Base-by-base conservation (phyloP, 2,329 filamentous ascomycete species). In the Diaporthe caulivora region DNA sequence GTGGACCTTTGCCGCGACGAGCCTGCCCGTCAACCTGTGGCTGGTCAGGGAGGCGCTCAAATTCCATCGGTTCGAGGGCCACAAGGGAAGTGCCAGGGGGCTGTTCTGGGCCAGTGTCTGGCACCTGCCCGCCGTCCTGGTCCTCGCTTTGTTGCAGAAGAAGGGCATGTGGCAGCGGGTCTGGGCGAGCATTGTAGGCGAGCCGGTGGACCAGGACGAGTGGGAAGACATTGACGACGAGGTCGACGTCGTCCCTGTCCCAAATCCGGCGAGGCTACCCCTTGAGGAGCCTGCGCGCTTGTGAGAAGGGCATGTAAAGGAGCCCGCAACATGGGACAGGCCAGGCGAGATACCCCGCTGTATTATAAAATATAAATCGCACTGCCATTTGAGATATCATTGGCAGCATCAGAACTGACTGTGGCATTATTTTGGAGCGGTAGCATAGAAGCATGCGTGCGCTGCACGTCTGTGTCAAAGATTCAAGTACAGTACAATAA, bases 31-130 rank as follows among this genome's bases (percentile, higher is more conserved):
- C 75, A 99, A 99, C 81, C 86, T 88, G 42, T 99, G 97, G 97
- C 90, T 99, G 77, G 87, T 91, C 11, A 89, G 91, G 70, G 92
- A 97, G 82, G 95, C 96, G 0, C 90, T 94, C 78, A 87, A 88
- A 49, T 98, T 98, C 84, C 98, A 94, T 92, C 90, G 88, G 76
- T 86, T 90, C 37, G 90, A 95, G 78, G 96, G 96, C 17, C 89
- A 92, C 75, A 92, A 92, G 78, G 95, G 95, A 2, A 94, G 90
- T 24, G 95, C 97, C 2, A 89, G 95, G 72, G 92, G 93, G 0
- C 83, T 99, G 69, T 99, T 99, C 83, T 99, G 97, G 97, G 95
- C 97, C 1, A 98, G 95, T 81, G 95, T 99, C 13, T 98, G 96
- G 97, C 95, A 98, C 84, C 83, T 99, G 62, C 97, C 97, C 0